Evolutionary conservation across 148 eudicot species (phyloP).

Genomic region (Dianthus caryophyllus): DNA sequence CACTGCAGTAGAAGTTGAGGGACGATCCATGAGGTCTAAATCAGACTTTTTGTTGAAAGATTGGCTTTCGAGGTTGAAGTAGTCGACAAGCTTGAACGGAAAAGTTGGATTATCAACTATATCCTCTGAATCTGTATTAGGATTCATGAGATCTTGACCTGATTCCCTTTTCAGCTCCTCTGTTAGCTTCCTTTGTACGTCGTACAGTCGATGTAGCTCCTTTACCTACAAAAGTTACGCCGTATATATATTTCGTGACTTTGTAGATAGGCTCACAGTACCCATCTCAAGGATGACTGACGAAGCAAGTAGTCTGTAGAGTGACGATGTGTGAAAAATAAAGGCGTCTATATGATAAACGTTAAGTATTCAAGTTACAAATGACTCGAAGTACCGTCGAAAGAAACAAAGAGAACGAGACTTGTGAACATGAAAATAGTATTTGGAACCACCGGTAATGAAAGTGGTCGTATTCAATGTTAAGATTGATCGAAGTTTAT

Average conservation of each 20-base stretch:
- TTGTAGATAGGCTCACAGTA: too few relatives aligned
- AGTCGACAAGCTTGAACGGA: neutral
- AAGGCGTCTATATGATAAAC: too few relatives aligned
- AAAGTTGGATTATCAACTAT: neutral
- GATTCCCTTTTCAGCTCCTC: slow-evolving; percentile 23
- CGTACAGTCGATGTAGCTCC: slow-evolving; percentile 52
- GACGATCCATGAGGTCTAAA: neutral
- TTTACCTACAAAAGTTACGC: slow-evolving; percentile 35
- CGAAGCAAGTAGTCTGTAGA: too few relatives aligned
- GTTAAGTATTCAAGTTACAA: too few relatives aligned
- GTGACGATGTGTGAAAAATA: too few relatives aligned
- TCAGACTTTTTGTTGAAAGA: neutral
- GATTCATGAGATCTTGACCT: neutral
- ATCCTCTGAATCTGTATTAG: neutral
- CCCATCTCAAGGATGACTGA: too few relatives aligned
- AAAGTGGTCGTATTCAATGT: too few relatives aligned
- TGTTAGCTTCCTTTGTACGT: slow-evolving; percentile 40
- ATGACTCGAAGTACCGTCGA: too few relatives aligned
- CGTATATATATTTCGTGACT: neutral
- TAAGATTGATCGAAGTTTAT: too few relatives aligned
- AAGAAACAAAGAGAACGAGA: too few relatives aligned
- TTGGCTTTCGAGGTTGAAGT: slow-evolving; percentile 7
- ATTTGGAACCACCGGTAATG: too few relatives aligned
- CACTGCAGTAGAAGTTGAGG: neutral
- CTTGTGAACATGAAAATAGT: too few relatives aligned